Evolutionary conservation across 1,284 basidiomycete species (phyloP).

Genomic region (Boletus hoseneyae): DNA sequence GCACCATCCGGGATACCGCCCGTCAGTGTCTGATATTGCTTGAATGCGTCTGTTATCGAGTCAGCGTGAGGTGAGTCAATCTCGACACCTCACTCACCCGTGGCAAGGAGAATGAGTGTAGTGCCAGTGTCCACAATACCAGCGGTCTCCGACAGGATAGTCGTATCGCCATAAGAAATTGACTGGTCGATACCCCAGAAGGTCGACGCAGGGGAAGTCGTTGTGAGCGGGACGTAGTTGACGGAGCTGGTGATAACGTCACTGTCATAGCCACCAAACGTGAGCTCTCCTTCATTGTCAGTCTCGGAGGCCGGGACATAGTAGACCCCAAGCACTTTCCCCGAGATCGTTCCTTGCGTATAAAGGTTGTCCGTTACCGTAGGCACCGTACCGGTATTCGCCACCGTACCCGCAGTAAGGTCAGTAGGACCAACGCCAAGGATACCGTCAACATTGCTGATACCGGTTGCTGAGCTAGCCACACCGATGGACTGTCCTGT

Average conservation of each 20-base stretch:
- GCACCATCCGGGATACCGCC: neutral
- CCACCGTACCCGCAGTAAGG: conserved; percentile 42
- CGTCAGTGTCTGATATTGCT: neutral
- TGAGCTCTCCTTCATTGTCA: conserved; percentile 41
- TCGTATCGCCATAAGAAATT: neutral
- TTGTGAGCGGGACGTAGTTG: no score
- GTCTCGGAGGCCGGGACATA: conserved; percentile 16
- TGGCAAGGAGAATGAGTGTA: neutral
- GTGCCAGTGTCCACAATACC: neutral
- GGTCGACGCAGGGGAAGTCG: no score
- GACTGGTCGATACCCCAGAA: no score
- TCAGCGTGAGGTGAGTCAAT: no score
- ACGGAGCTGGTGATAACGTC: conserved; percentile 26
- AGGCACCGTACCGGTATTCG: conserved; percentile 28
- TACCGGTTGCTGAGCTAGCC: conserved; percentile 32
- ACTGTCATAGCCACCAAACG: conserved; percentile 47
- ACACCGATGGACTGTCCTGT: no score
- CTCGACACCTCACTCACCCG: neutral
- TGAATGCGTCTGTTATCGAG: neutral
- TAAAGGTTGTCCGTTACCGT: conserved; percentile 47
- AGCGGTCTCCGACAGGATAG: conserved; percentile 45
- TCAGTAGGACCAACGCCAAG: conserved; percentile 55
- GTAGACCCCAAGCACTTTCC: no score
- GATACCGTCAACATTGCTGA: conserved; percentile 51
- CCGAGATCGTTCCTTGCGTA: neutral